Evolutionary conservation across 2,329 filamentous ascomycete species (phyloP), one percentile per base, ranked within the genome.

Genomic region (Pestalotiopsis sp.): DNA sequence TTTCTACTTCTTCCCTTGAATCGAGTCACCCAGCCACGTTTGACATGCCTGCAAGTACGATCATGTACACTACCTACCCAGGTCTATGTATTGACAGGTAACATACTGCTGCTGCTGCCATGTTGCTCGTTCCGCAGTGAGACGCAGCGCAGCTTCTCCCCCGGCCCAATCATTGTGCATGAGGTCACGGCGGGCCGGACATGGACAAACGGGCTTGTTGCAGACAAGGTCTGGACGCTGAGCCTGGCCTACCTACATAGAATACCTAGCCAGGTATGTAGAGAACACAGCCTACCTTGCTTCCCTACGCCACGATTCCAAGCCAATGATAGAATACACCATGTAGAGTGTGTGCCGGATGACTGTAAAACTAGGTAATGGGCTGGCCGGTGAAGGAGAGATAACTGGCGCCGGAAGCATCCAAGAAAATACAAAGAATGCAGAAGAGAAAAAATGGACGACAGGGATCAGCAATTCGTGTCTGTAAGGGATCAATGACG

Each of bases 151-250:
- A 35, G 6, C 30, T 35, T 48, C n/a, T 24, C 38, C 39, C 39
- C 60, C 60, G 60, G 39, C n/a, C 60, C 60, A 44, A 63, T 30
- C 60, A 48, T 26, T 22, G 14, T 48, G 35, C 60, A 63, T 26
- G 39, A 63, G 39, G 60, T 24, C 60, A 22, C 38, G 35, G 48
- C 60, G 39, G 60, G 17, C 60, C 60, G 60, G 60, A 63, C 60
- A 26, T 30, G 17, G 24, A 39, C 24, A 35, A 35, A 35, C 30
- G 30, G 22, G 56, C 22, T 26, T 58, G 22, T 17, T 58, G 22
- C 17, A 58, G 20, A 26, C 20, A 13, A 61, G 14, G 58, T 61
- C 22, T 35, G 58, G 58, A 35, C 2, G 30, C 58, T 17, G 14
- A n/a, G 20, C 17, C 17, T 58, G 11, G 7, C 24, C 55, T 24